Evolutionary conservation across 345 rosid species (phyloP).

Genomic region (Salix purpurea): DNA sequence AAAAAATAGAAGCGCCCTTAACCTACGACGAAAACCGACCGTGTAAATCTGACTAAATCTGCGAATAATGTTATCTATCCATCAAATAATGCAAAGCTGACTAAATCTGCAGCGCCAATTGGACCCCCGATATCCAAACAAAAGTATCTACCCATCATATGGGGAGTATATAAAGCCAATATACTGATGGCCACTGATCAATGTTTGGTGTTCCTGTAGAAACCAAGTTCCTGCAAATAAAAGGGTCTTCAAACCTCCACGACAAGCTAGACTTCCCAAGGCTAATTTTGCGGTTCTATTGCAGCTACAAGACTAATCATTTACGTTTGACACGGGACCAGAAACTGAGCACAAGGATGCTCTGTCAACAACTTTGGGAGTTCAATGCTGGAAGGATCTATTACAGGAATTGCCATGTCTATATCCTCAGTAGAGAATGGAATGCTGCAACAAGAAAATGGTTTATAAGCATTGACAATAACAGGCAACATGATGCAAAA

Average conservation of each 20-base stretch:
- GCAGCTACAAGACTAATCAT: background rate
- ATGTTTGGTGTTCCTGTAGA: background rate
- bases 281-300: background rate
- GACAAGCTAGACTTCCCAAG: background rate
- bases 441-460: conserved; percentile 54
- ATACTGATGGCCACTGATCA: background rate
- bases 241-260: background rate
- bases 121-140: background rate
- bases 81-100: too few species aligned
- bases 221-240: background rate
- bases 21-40: background rate
- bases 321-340: conserved; percentile 26
- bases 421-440: conserved; percentile 95
- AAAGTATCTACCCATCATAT: conserved; percentile 1
- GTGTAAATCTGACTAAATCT: conserved; percentile 1
- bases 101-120: background rate
- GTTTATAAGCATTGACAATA: background rate
- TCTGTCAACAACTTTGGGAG: conserved; percentile 56
- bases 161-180: background rate
- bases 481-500: too few species aligned
- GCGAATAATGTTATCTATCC: background rate
- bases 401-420: conserved; percentile 79
- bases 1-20: conserved; percentile 21
- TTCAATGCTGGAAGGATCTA: conserved; percentile 66
- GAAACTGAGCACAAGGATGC: conserved; percentile 62